These are phyloP conservation scores for Haematococcus lacustris DNA, from an alignment of 139 green algal genomes.

Conservation along the genomic window DNA sequence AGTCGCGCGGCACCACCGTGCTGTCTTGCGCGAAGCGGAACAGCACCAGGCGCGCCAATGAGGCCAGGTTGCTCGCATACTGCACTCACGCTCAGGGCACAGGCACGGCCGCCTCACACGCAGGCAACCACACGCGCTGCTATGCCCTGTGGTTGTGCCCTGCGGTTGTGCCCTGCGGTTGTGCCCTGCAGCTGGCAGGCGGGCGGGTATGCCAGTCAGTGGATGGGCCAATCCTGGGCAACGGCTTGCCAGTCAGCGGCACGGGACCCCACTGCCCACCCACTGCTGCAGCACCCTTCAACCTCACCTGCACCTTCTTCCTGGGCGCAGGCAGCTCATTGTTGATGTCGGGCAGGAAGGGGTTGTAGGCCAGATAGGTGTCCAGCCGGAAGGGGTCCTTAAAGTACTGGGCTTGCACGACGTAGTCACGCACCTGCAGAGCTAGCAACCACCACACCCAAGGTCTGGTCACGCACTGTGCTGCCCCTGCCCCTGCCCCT, in stretches of 20 bases:
- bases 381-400: slow-evolving; percentile 63
- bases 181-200: no score
- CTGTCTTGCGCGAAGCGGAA: slow-evolving; percentile 69
- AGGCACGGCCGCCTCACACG: not conserved
- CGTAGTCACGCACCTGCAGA: slow-evolving; percentile 44
- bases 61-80: slow-evolving; percentile 67
- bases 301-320: slow-evolving; percentile 30
- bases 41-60: slow-evolving; percentile 67
- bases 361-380: slow-evolving; percentile 53
- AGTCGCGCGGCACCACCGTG: slow-evolving; percentile 19
- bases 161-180: no score
- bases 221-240: not conserved
- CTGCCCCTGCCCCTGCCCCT: no score
- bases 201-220: no score
- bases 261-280: not conserved
- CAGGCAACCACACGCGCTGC: not conserved
- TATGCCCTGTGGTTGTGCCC: no score
- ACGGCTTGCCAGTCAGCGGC: not conserved
- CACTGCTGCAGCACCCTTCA: not conserved
- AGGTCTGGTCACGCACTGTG: no score
- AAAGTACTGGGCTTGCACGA: slow-evolving; percentile 87
- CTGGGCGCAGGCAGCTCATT: slow-evolving; percentile 61
- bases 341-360: slow-evolving; percentile 85
- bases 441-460: no score
- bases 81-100: not conserved